These are phyloP conservation scores for Olyra latifolia DNA, from an alignment of 176 grass and related monocot species.

Conservation along the genomic window DNA sequence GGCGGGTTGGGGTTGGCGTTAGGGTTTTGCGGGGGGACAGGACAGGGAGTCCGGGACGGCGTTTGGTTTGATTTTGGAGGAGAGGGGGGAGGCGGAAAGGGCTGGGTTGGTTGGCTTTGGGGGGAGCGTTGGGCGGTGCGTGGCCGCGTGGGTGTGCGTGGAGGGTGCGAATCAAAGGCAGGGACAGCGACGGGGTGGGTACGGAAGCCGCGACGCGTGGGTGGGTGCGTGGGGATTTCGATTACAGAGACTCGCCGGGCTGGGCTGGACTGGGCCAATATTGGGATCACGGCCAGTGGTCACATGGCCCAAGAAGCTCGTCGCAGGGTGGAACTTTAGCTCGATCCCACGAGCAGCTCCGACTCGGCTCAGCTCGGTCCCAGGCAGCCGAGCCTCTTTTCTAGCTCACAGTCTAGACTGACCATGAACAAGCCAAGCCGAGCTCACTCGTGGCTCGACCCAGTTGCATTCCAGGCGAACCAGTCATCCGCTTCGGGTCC, in stretches of 20 bases:
- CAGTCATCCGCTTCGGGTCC: background rate
- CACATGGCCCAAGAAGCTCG: too few species aligned
- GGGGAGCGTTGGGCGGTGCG: conserved; percentile 35
- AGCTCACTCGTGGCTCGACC: conserved; percentile 7
- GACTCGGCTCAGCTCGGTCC: too few species aligned
- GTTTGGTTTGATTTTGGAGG: conserved; percentile 23
- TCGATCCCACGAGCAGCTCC: too few species aligned
- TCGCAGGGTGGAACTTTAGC: too few species aligned
- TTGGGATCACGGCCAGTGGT: background rate
- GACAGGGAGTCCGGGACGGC: background rate
- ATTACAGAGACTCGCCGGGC: background rate
- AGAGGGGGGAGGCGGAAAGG: conserved; percentile 26
- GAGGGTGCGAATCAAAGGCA: background rate
- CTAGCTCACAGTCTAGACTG: too few species aligned
- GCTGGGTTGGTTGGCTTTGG: conserved; percentile 31
- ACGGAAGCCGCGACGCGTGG: conserved; percentile 28
- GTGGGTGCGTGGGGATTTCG: background rate
- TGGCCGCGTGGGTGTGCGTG: conserved; percentile 43
- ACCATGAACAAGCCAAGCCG: background rate
- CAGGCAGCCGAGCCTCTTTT: background rate
- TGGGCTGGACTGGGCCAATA: too few species aligned
- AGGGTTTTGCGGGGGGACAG: conserved; percentile 50
- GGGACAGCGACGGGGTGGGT: conserved; percentile 34
- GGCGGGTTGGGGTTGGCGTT: conserved; percentile 28
- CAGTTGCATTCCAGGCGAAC: too few species aligned